Base-by-base conservation (phyloP, 2,329 filamentous ascomycete species). In the Nemania sp. region DNA sequence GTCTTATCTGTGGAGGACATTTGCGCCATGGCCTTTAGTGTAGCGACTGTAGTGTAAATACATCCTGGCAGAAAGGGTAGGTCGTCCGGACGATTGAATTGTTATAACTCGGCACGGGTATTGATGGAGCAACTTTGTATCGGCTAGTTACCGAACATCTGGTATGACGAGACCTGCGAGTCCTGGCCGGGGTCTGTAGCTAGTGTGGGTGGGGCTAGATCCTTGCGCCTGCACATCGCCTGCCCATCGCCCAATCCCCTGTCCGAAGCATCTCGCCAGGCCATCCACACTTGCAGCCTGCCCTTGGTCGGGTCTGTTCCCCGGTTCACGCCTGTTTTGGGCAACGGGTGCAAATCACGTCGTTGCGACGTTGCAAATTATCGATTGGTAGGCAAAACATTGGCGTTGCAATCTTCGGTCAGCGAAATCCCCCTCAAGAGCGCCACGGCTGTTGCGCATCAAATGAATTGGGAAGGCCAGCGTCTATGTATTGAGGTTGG, bases 61-160 rank as follows among this genome's bases (percentile, higher is more conserved):
- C 17, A 33, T 15, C 30, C 15, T 31, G 11, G 28, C 28, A 31
- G 9, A 31, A 31, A 31, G 28, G 26, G 28, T 14, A n/a, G n/a
- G n/a, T n/a, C n/a, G n/a, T 31, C 28, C 11, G 28, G 26, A 17
- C 17, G 26, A 28, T 31, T 45, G 26, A 33, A 31, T 31, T 17
- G 26, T 23, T n/a, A 31, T 45, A 45, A 45, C 42, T 45, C 15
- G 24, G 26, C 24, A 11, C 12, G 6, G 42, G 42, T 45, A 45
- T 31, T n/a, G 15, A 22, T 28, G 9, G 6, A 11, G 26, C 42
- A 19, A 19, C 26, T 31, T 45, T 45, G 30, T 33, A 6, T 23
- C n/a, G 17, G 26, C 26, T 4, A 14, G n/a, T 28, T 45, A 45
- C 42, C 42, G 20, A n/a, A 9, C 5, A 8, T 33, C 24, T 45